Evolutionary conservation across 768 basidiomycete genomes (phyloP), one percentile per base, ranked within the genome.

Genomic region (Epithele typhae): DNA sequence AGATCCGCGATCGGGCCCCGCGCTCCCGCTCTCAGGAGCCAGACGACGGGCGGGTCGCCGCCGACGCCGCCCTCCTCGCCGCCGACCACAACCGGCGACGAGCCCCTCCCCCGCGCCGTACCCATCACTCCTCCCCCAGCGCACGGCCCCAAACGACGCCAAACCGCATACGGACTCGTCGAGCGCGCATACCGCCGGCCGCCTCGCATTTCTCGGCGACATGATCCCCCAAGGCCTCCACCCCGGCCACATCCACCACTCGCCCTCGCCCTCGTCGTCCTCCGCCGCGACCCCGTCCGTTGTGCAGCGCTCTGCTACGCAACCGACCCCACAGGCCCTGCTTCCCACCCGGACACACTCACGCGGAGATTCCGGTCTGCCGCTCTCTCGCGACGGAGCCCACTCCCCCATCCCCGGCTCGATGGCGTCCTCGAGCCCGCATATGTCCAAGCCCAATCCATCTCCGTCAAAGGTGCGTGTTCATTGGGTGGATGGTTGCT

Each of bases 401-500:
- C 37, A 55, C 7, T 60, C 59, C 5, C 62, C 60, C 5, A 21
- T 24, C 3, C 32, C 42, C 11, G 44, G 55, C 11, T 57, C 60
- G 2, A 43, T 40, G 15, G 60, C 63, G 54, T 51, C 60, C 4
- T 32, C 57, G 4, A 19, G 53, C 1, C 25, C 56, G 17, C 51
- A n/a, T n/a, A n/a, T n/a, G n/a, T n/a, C n/a, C 18, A 63, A 60
- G 46, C 58, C 45, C 6, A 59, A 65, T 42, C 46, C 55, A 6
- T 65, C 63, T 1, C 64, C 66, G 2, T 60, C 63, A 24, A 67
- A 66, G 57, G 64, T 67, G 46, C 24, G 44, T 43, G 17, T 18
- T n/a, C n/a, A n/a, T n/a, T n/a, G n/a, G n/a, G n/a, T n/a, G n/a
- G n/a, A n/a, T n/a, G n/a, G n/a, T n/a, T n/a, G n/a, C n/a, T n/a